phyloP scores from a whole-genome alignment of 805 yeast genomes.

The Metschnikowia gelsemii region DNA sequence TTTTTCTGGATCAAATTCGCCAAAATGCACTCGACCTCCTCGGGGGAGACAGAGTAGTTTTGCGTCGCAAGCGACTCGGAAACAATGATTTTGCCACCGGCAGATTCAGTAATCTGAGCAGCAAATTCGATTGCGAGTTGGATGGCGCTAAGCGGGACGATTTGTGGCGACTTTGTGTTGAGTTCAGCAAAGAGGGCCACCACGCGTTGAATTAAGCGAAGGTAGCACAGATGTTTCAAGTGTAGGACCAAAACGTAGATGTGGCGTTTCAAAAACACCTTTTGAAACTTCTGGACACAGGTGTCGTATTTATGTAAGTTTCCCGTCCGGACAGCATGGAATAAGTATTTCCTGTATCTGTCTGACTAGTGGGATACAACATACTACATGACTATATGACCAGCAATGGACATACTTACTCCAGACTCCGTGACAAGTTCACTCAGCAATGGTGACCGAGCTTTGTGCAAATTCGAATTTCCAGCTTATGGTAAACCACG shows the following conservation, averaged over 20 bases:
- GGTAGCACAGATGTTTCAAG: constrained; percentile 49
- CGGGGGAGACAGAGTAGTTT: constrained; percentile 30
- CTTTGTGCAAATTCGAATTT: too few relatives aligned
- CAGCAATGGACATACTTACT: too few relatives aligned
- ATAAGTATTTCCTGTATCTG: constrained; percentile 48
- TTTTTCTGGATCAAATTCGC: constrained; percentile 65
- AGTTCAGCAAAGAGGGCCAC: constrained; percentile 21
- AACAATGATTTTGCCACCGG: not conserved
- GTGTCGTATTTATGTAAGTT: constrained; percentile 52
- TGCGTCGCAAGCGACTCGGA: constrained; percentile 3
- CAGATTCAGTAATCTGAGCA: not conserved
- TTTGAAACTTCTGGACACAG: constrained; percentile 45
- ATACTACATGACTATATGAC: too few relatives aligned
- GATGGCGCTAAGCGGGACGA: constrained; percentile 42
- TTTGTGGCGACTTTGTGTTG: constrained; percentile 30
- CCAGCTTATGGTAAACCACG: too few relatives aligned
- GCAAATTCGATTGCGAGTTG: constrained; percentile 41
- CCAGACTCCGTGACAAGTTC: too few relatives aligned
- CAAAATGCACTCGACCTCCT: constrained; percentile 65
- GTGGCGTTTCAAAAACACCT: constrained; percentile 53
- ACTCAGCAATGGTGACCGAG: too few relatives aligned
- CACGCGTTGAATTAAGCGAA: constrained; percentile 49
- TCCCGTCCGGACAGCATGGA: constrained; percentile 52
- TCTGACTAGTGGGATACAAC: too few relatives aligned
- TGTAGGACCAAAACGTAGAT: constrained; percentile 59